These are phyloP conservation scores for Logfia minima DNA, from an alignment of 129 eudicot species.

Conservation along the genomic window DNA sequence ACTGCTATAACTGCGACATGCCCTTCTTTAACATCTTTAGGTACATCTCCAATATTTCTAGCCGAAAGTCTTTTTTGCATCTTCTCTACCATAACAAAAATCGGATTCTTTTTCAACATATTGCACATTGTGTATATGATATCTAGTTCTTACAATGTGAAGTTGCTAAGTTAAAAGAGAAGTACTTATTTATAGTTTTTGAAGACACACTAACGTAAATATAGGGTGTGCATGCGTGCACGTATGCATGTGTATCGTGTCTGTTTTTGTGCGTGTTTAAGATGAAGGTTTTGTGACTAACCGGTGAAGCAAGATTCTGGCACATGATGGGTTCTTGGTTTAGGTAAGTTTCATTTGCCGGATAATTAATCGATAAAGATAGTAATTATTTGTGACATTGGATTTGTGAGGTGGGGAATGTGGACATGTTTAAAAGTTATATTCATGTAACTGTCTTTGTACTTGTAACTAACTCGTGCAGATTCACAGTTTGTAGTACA, in stretches of 20 bases:
- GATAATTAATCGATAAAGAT: conserved; percentile 21
- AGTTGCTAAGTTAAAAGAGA: not conserved
- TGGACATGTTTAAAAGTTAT: not conserved
- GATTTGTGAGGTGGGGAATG: not conserved
- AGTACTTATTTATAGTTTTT: conserved; percentile 13
- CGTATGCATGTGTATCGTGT: conserved; percentile 15
- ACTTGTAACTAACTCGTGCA: conserved; percentile 7
- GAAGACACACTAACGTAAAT: not conserved
- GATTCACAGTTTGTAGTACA: conserved; percentile 13
- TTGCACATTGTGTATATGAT: not conserved
- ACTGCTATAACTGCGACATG: conserved; percentile 34
- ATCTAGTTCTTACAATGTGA: not conserved
- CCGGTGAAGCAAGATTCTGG: not conserved
- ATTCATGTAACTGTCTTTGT: not conserved
- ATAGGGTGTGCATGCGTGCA: conserved; percentile 20
- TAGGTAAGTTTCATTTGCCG: conserved; percentile 24
- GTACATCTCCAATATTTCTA: not conserved
- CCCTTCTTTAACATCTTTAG: conserved; percentile 29
- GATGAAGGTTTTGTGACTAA: not conserved
- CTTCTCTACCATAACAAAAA: conserved; percentile 19
- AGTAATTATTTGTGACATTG: not conserved
- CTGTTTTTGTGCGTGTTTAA: not conserved
- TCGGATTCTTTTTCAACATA: conserved; percentile 22
- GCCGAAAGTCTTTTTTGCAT: conserved; percentile 20
- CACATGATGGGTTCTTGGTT: conserved; percentile 32